These are phyloP conservation scores for Penicillium salamii DNA, from an alignment of 495 filamentous ascomycete species.

Conservation along the genomic window DNA sequence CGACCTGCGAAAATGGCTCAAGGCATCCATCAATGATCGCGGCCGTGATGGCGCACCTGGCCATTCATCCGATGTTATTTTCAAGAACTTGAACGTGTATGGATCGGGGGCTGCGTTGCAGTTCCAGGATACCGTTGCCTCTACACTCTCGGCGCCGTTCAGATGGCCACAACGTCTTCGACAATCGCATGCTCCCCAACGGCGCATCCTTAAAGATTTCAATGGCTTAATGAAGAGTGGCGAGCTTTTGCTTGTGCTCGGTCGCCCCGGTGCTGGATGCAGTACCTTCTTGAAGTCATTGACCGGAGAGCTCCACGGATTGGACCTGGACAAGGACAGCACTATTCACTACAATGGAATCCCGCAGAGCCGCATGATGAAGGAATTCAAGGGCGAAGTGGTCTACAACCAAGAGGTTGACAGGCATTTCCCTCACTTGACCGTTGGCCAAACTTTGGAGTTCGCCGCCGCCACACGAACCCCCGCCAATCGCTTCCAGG, in stretches of 20 bases:
- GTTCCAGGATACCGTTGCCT: slow-evolving; percentile 48
- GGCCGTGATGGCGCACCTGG: slow-evolving; percentile 20
- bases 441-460: slow-evolving; percentile 60
- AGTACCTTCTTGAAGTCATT: slow-evolving; percentile 40
- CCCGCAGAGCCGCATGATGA: slow-evolving; percentile 21
- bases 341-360: slow-evolving; percentile 46
- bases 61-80: slow-evolving; percentile 36
- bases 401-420: slow-evolving; percentile 61
- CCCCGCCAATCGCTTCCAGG: slow-evolving; percentile 38
- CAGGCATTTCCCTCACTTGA: slow-evolving; percentile 60
- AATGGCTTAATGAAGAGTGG: slow-evolving; percentile 35
- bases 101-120: slow-evolving; percentile 51
- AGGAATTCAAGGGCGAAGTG: slow-evolving; percentile 56
- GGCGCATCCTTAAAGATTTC: slow-evolving; percentile 37
- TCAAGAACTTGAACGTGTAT: slow-evolving; percentile 48
- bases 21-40: slow-evolving; percentile 22
- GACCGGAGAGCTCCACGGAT: slow-evolving; percentile 33
- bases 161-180: slow-evolving; percentile 23
- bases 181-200: slow-evolving; percentile 16
- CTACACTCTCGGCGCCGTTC: slow-evolving; percentile 41
- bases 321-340: slow-evolving; percentile 33
- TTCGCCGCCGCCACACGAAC: slow-evolving; percentile 53
- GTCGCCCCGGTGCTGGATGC: slow-evolving; percentile 39
- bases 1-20: slow-evolving; percentile 28
- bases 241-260: slow-evolving; percentile 36